Conservation (phyloP, 371 early-diverging fungal genomes). For the Syncephalastrum racemosum region DNA sequence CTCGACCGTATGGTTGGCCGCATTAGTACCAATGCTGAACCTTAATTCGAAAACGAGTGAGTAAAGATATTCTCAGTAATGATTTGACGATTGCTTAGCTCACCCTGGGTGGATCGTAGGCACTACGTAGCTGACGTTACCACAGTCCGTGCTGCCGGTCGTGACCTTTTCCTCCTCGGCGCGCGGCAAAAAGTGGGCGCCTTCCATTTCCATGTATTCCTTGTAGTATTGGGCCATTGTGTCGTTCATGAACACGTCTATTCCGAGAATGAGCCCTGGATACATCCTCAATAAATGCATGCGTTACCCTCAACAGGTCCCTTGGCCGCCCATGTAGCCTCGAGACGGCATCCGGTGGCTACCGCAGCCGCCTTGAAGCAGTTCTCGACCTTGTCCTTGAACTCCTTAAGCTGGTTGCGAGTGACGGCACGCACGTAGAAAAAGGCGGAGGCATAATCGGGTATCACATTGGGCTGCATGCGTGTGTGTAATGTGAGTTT, state of each 20-base stretch:
- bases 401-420: conserved; percentile 40
- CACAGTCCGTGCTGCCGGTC: conserved; percentile 73
- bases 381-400: conserved; percentile 50
- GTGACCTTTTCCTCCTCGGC: conserved; percentile 35
- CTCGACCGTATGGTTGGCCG: conserved; percentile 60
- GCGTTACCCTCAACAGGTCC: conserved; percentile 30
- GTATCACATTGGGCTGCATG: conserved; percentile 39
- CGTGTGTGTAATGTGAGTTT: background rate
- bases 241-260: conserved; percentile 58
- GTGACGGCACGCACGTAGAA: conserved; percentile 60
- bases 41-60: conserved; percentile 12
- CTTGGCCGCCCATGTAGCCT: conserved; percentile 46
- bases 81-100: conserved; percentile 1
- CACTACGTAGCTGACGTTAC: conserved; percentile 56
- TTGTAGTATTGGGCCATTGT: conserved; percentile 55
- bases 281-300: background rate
- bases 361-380: conserved; percentile 68
- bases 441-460: conserved; percentile 49
- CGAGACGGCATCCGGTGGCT: conserved; percentile 72
- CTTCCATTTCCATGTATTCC: conserved; percentile 48
- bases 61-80: background rate
- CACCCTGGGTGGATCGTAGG: conserved; percentile 37
- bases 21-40: conserved; percentile 26
- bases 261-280: background rate
- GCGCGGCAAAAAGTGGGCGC: conserved; percentile 35